Evolutionary conservation across 108 stramenopile species (phyloP).

Genomic region (Mediolabrus comicus): DNA sequence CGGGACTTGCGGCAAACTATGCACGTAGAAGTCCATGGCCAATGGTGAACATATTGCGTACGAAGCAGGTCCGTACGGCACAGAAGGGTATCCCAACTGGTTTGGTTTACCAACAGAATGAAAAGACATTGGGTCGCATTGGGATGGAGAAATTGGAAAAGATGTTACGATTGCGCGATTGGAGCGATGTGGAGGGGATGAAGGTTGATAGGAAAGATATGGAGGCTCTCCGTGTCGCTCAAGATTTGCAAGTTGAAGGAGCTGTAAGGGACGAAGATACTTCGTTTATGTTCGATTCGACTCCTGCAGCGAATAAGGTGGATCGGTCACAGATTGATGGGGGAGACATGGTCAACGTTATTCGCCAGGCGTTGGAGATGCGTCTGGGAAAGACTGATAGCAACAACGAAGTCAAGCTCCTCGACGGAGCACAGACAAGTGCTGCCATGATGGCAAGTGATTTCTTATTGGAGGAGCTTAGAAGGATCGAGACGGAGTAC

Average conservation of each 20-base stretch:
- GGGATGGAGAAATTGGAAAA: conserved; percentile 79
- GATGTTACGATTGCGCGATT: conserved; percentile 89
- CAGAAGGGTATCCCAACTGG: conserved; percentile 96
- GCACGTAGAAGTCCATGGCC: conserved; percentile 93
- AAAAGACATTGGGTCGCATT: conserved; percentile 81
- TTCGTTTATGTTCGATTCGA: conserved; percentile 57
- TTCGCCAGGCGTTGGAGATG: conserved; percentile 72
- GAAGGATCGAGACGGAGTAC: conserved; percentile 37
- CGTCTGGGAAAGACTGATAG: conserved; percentile 56
- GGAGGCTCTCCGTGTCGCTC: conserved; percentile 82
- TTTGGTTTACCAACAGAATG: conserved; percentile 94
- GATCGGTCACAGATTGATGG: conserved; percentile 75
- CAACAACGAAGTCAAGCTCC: conserved; percentile 15
- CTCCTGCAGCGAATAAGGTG: conserved; percentile 80
- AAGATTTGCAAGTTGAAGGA: conserved; percentile 75
- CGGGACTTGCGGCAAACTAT: conserved; percentile 88
- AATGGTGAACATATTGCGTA: conserved; percentile 97
- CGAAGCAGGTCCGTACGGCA: conserved; percentile 89
- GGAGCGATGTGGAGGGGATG: conserved; percentile 73
- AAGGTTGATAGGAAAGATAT: conserved; percentile 84
- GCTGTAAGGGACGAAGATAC: conserved; percentile 62
- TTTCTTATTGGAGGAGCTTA: conserved; percentile 71
- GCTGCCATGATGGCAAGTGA: conserved; percentile 85
- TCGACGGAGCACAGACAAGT: conserved; percentile 72
- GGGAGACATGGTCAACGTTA: conserved; percentile 77